Conservation (phyloP, 108 stramenopile genomes). For the Pseudonitzschia multiseries region DNA sequence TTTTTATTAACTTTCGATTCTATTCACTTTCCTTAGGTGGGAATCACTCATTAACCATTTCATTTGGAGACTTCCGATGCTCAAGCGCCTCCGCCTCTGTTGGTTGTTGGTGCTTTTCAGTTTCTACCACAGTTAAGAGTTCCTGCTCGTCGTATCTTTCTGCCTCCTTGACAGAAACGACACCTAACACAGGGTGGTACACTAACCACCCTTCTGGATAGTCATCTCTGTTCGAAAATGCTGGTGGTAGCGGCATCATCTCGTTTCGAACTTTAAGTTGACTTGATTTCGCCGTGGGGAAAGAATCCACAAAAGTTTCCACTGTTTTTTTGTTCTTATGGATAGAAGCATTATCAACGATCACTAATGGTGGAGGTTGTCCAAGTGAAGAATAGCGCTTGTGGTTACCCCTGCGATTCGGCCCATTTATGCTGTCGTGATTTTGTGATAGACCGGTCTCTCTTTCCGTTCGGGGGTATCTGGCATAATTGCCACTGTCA, state of each 20-base stretch:
- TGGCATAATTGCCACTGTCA: background rate
- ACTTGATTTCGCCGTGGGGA: background rate
- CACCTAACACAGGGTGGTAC: slow-evolving; percentile 64
- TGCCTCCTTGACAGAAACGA: slow-evolving; percentile 47
- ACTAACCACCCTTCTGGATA: slow-evolving; percentile 76
- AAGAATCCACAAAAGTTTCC: background rate
- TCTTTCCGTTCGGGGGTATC: background rate
- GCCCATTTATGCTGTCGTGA: background rate
- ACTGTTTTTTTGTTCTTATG: background rate
- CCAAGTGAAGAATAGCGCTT: background rate
- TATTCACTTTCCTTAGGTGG: too few relatives aligned
- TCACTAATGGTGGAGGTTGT: slow-evolving; percentile 1
- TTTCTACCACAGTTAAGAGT: background rate
- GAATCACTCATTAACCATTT: too few relatives aligned
- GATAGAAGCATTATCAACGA: background rate
- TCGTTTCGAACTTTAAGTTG: background rate
- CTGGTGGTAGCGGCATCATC: slow-evolving; percentile 43
- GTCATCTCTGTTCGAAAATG: slow-evolving; percentile 60
- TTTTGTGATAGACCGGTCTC: background rate
- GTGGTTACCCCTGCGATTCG: background rate
- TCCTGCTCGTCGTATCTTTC: slow-evolving; percentile 31
- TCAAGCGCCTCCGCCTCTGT: background rate
- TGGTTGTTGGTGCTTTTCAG: background rate
- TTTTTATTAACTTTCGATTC: too few relatives aligned
- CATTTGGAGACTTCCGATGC: background rate